Evolutionary conservation across 2,329 filamentous ascomycete species (phyloP), one percentile per base, ranked within the genome.

Genomic region (Biscogniauxia sp.): DNA sequence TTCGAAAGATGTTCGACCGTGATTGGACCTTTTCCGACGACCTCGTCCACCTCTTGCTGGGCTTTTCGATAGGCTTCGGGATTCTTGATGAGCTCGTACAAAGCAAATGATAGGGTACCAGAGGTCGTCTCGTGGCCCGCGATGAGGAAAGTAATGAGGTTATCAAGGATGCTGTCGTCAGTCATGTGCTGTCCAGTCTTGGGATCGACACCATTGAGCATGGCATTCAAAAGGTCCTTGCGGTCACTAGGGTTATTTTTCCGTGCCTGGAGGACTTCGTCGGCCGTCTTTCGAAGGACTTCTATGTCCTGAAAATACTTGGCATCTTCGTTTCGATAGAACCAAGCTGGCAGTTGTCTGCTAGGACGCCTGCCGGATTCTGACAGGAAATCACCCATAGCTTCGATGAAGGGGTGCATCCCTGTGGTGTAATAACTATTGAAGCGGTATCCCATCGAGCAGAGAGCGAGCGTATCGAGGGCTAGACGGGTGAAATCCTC

Each of bases 61-160:
- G 87, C 87, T 63, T 85, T 86, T 45, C 75, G 75, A 62, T 88
- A 85, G 1, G 79, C 78, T 1, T 81, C 78, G 0, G 88, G 88
- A 66, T 88, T 80, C 70, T 87, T 88, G 37, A 90, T 72, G 1
- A 93, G 78, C 58, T 88, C 80, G 69, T 87, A 88, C 55, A 90
- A 84, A 0, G 82, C 75, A 68, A 90, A 92, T 0, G 86, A 84
- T 13, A 92, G 72, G 17, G 88, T 75, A 2, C 88, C 88, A 1
- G 86, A 85, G 0, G 89, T 89, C 0, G 90, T 93, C 67, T 92
- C 89, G 63, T 91, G 88, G 1, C 87, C 87, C 41, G 87, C 87
- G 67, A 89, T 87, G 9, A 92, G 73, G 65, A 92, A 91, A 0
- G 88, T 92, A 61, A 90, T 87, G 75, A 92, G 84, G 64, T 92